Conservation (phyloP, 2,329 filamentous ascomycete genomes). For the Diaporthe caulivora region DNA sequence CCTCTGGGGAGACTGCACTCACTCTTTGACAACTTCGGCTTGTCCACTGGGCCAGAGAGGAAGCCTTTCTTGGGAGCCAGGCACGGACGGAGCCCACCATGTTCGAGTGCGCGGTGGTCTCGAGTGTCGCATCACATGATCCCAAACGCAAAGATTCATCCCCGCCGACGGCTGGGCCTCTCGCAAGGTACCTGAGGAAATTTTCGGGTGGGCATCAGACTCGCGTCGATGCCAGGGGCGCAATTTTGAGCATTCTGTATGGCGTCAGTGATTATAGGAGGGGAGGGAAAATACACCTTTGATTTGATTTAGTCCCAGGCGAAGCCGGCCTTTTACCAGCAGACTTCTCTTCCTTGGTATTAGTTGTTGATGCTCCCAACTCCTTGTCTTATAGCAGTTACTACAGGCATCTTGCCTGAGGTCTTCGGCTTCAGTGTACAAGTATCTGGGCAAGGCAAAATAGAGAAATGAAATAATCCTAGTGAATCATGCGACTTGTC, state of each 20-base stretch:
- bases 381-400: neutral
- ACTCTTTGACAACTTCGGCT: neutral
- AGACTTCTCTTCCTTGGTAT: neutral
- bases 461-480: conserved; percentile 8
- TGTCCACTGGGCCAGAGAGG: neutral
- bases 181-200: neutral
- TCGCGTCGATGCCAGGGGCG: neutral
- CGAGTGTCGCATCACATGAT: no score
- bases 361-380: neutral
- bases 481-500: neutral
- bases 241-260: neutral
- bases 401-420: neutral
- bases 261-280: neutral
- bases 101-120: neutral
- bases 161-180: neutral
- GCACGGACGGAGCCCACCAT: neutral
- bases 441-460: no score
- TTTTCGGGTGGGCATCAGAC: neutral
- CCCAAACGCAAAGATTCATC: neutral
- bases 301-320: neutral
- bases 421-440: neutral
- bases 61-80: neutral
- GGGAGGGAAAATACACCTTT: neutral
- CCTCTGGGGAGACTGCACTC: neutral
- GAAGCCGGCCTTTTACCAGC: neutral